These are phyloP conservation scores for Trichoderma erinaceum DNA, from an alignment of 495 filamentous ascomycete species.

Conservation along the genomic window DNA sequence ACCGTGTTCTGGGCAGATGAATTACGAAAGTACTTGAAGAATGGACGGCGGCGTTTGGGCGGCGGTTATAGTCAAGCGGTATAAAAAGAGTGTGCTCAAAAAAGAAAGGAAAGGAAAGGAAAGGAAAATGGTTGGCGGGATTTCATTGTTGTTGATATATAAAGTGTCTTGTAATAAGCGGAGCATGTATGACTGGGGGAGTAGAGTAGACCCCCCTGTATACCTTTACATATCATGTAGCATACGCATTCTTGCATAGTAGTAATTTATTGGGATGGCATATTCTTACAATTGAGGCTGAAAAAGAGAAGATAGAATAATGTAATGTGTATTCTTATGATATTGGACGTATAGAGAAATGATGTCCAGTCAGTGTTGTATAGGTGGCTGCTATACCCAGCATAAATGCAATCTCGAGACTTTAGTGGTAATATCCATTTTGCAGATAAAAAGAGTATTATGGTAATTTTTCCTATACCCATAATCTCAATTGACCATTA, in stretches of 20 bases:
- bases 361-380: no score
- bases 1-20: slow-evolving; percentile 95
- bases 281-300: neutral
- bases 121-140: neutral
- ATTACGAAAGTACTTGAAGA: slow-evolving; percentile 66
- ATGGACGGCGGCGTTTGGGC: slow-evolving; percentile 35
- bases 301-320: neutral
- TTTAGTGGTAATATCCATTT: no score
- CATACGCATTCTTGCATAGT: slow-evolving; percentile 1
- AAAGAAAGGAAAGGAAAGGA: neutral
- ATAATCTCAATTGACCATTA: no score
- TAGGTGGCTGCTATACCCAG: no score
- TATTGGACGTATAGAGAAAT: neutral
- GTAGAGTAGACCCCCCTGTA: slow-evolving; percentile 1
- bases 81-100: slow-evolving; percentile 21
- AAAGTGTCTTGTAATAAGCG: slow-evolving; percentile 1
- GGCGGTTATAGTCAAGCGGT: slow-evolving; percentile 46
- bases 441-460: no score
- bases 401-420: no score
- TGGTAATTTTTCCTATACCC: no score
- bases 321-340: neutral
- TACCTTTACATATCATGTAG: slow-evolving; percentile 6
- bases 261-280: neutral
- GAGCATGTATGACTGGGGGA: slow-evolving; percentile 1
- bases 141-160: neutral